Evolutionary conservation across 1,284 basidiomycete species (phyloP).

Genomic region (Stygiomarasmius scandens): DNA sequence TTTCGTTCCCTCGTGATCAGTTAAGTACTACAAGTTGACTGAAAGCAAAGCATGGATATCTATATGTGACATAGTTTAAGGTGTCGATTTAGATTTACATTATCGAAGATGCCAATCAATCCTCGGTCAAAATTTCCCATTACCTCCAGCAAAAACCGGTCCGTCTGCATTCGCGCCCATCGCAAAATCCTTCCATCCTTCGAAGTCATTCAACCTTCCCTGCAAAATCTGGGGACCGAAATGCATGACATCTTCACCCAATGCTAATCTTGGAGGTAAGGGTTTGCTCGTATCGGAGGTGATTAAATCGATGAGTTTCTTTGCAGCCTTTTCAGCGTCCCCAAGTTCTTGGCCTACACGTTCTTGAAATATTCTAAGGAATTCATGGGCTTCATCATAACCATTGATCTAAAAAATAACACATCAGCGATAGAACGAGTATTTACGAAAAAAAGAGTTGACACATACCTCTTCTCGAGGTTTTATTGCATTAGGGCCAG

Average conservation of each 20-base stretch:
- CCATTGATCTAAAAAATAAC: conserved; percentile 4
- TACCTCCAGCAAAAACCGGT: background rate
- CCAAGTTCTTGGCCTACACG: conserved; percentile 1
- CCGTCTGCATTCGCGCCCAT: conserved; percentile 3
- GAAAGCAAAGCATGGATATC: too few species aligned
- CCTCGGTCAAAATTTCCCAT: background rate
- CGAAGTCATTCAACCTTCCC: conserved; percentile 3
- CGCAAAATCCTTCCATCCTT: background rate
- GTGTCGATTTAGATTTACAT: too few species aligned
- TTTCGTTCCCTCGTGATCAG: too few species aligned
- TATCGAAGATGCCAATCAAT: too few species aligned
- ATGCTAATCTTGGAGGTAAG: background rate
- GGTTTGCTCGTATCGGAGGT: background rate
- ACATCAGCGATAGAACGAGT: too few species aligned
- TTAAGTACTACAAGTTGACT: too few species aligned
- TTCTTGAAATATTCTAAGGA: background rate
- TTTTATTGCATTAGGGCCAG: background rate
- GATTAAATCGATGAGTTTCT: conserved; percentile 1
- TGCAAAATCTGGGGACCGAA: background rate
- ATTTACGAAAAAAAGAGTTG: too few species aligned
- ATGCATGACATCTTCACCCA: conserved; percentile 5
- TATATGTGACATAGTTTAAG: too few species aligned
- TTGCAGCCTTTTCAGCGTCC: conserved; percentile 1
- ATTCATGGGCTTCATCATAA: conserved; percentile 4
- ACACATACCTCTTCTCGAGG: background rate